A percentile compares a stretch with the other conserved stretches of the same genome.
phyloP scores from a whole-genome alignment of 768 basidiomycete species.

The Lentinus brumalis region DNA sequence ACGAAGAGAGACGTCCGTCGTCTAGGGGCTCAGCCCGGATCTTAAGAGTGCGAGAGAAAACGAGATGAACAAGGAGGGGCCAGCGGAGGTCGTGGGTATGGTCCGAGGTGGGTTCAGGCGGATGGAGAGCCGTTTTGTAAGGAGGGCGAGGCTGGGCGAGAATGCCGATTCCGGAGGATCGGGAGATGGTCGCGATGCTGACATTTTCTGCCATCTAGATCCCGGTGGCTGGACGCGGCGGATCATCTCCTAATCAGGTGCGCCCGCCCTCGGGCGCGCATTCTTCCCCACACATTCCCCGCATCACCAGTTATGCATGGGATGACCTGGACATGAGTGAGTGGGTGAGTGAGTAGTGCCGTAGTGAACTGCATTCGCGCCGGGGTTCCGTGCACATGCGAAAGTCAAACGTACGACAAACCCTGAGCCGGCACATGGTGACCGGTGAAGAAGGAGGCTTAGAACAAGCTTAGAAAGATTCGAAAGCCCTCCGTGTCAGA shows the following conservation, averaged over 20 bases:
- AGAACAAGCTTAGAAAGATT: too few species aligned
- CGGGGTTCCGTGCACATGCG: too few species aligned
- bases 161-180: slow-evolving; percentile 3
- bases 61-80: neutral
- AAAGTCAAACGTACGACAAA: too few species aligned
- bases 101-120: neutral
- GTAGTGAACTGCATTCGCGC: too few species aligned
- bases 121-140: neutral
- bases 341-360: too few species aligned
- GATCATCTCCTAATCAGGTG: slow-evolving; percentile 5
- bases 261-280: neutral
- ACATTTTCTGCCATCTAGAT: slow-evolving; percentile 15
- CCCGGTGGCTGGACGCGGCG: slow-evolving; percentile 1
- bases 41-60: neutral
- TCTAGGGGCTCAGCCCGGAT: neutral
- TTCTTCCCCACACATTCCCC: neutral
- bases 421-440: too few species aligned
- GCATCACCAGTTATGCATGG: neutral
- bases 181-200: slow-evolving; percentile 16
- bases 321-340: too few species aligned
- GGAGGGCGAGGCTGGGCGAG: neutral
- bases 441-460: too few species aligned
- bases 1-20: neutral
- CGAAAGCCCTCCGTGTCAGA: too few species aligned
- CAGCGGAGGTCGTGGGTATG: neutral